Conservation (phyloP, 495 filamentous ascomycete genomes). For the Podospora conica region DNA sequence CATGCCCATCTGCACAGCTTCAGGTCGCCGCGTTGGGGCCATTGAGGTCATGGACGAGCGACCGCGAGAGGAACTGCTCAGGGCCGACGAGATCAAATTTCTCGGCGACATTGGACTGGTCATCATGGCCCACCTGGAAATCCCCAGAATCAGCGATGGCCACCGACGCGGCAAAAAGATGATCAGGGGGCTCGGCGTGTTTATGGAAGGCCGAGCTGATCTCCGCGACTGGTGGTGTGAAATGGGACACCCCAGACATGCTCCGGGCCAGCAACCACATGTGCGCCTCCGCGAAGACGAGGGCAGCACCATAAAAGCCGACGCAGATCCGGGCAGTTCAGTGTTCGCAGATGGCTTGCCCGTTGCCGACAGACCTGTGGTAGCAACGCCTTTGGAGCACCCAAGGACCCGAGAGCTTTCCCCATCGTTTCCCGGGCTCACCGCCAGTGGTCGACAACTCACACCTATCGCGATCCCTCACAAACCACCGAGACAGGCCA, state of each 20-base stretch:
- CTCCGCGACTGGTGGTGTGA: conserved; percentile 31
- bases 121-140: conserved; percentile 37
- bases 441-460: no score
- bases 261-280: no score
- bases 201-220: conserved; percentile 31
- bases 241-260: conserved; percentile 8
- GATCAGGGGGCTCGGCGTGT: conserved; percentile 33
- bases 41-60: conserved; percentile 14
- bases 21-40: conserved; percentile 17
- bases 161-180: conserved; percentile 32
- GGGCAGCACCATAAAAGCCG: no score
- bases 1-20: conserved; percentile 16
- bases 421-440: no score
- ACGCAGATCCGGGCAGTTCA: no score
- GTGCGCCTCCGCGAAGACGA: no score
- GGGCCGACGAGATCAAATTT: conserved; percentile 18
- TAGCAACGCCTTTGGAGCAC: no score
- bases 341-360: no score
- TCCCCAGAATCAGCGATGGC: conserved; percentile 21
- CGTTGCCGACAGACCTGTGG: no score
- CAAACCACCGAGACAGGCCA: no score
- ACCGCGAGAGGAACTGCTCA: conserved; percentile 6
- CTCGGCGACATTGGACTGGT: conserved; percentile 30
- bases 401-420: no score
- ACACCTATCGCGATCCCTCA: no score